Evolutionary conservation across 2,329 filamentous ascomycete genomes (phyloP), one percentile per base, ranked within the genome.

Genomic region (Pezicula neosporulosa): DNA sequence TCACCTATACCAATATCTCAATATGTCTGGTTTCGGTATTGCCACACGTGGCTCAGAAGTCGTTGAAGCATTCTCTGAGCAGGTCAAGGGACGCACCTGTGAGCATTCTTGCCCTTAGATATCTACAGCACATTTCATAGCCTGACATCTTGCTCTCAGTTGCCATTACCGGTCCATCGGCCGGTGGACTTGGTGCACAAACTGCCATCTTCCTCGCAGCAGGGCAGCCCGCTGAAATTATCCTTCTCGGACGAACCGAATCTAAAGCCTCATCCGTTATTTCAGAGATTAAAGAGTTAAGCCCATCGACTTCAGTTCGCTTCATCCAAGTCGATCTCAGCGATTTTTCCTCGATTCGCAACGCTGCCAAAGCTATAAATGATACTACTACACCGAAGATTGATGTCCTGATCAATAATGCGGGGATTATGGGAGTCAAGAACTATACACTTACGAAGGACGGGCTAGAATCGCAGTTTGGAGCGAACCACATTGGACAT

Each of bases 391-490:
- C 70, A 0, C 13, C 60, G 56, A 50, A 56, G 8, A 66, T 76
- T 12, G 71, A 76, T 45, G 66, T 74, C 5, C 48, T 75, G 10
- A 66, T 75, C 15, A 74, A 74, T 54, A 75, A 73, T 49, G 64
- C 62, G 1, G 64, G 54, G 19, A 58, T 61, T 9, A 60, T 60
- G 60, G 52, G 49, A 6, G 39, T 50, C 56, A 57, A 37, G 6
- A 37, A 54, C 1, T 58, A 50, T 38, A 50, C 56, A n/a, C 39
- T 50, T n/a, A 61, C 62, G 6, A 53, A 56, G n/a, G 76, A 79
- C 54, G 76, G 75, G 21, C 73, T 73, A 56, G 78, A 83, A 56
- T 60, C 61, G 0, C 77, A 82, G 50, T 75, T 82, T 52, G 78
- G 71, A 33, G 74, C 70, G 6, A 81, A 82, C 60, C 73, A 82